Conservation (phyloP, 441 rosid species). For the Corymbia citriodora region DNA sequence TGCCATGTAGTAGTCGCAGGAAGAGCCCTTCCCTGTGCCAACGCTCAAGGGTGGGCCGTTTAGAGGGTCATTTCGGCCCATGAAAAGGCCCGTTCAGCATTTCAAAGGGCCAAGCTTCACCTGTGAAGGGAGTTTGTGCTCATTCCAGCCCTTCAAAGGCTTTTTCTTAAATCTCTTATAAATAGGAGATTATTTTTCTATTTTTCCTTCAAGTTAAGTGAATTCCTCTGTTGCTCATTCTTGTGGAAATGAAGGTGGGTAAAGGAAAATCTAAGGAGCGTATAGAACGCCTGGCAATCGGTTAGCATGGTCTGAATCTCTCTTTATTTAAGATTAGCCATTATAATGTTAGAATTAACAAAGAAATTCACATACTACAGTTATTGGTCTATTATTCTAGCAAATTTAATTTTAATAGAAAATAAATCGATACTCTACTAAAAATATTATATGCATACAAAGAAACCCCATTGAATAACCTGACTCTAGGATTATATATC, state of each 20-base stretch:
- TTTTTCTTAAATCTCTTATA: neutral
- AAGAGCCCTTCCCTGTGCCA: too few relatives aligned
- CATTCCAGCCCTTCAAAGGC: neutral
- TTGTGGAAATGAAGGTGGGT: neutral
- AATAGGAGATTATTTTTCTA: neutral
- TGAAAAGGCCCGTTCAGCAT: neutral
- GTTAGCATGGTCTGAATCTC: neutral
- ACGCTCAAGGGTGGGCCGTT: neutral
- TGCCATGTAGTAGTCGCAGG: too few relatives aligned
- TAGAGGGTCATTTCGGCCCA: neutral
- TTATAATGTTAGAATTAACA: neutral
- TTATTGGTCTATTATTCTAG: neutral
- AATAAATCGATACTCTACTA: neutral
- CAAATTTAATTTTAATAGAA: neutral
- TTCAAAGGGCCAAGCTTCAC: neutral
- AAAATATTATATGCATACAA: neutral
- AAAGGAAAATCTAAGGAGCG: neutral
- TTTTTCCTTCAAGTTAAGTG: neutral
- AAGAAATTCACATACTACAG: neutral
- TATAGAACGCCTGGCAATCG: neutral
- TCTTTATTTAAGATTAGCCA: neutral
- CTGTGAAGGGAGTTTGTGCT: neutral
- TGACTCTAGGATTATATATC: neutral
- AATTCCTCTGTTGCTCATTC: neutral
- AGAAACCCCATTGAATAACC: fast-evolving